A percentile compares a stretch with the other conserved stretches of the same genome.
phyloP scores from a whole-genome alignment of 192 early-diverging fungal genomes.

The Jimgerdemannia flammicorona region DNA sequence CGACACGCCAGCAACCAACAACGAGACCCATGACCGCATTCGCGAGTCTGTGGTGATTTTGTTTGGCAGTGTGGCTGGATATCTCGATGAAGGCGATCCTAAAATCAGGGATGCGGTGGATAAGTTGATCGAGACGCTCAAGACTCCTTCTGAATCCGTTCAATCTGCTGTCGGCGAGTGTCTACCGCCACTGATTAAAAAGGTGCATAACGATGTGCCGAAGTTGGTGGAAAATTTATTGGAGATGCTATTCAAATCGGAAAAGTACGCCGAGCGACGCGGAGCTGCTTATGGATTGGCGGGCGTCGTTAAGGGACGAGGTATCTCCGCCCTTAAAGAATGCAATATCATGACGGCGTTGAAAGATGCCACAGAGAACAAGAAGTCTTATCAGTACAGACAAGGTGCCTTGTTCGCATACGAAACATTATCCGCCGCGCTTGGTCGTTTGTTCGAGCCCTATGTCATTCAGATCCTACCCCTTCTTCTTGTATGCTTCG shows the following conservation, averaged over 20 bases:
- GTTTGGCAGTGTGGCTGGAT: slow-evolving; percentile 86
- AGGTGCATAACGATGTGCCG: slow-evolving; percentile 54
- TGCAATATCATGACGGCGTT: slow-evolving; percentile 76
- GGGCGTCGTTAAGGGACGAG: slow-evolving; percentile 88
- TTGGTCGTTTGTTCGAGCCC: slow-evolving; percentile 95
- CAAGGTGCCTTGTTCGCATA: slow-evolving; percentile 95
- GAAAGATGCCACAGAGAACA: slow-evolving; percentile 79
- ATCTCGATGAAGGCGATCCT: slow-evolving; percentile 68
- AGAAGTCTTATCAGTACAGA: slow-evolving; percentile 65
- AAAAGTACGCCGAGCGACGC: slow-evolving; percentile 82
- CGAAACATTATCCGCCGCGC: slow-evolving; percentile 78
- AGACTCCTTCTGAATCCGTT: slow-evolving; percentile 92
- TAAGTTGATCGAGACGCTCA: slow-evolving; percentile 83
- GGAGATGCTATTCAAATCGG: slow-evolving; percentile 62
- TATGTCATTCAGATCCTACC: slow-evolving; percentile 95
- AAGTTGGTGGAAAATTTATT: slow-evolving; percentile 60
- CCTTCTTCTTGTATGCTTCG: slow-evolving; percentile 79
- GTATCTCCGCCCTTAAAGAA: slow-evolving; percentile 84
- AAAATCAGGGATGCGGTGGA: slow-evolving; percentile 80
- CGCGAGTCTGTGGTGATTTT: slow-evolving; percentile 91
- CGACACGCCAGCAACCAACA: slow-evolving; percentile 61
- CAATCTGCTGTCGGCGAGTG: slow-evolving; percentile 94
- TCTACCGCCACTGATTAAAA: slow-evolving; percentile 86
- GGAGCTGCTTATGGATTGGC: slow-evolving; percentile 96
- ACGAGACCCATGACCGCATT: slow-evolving; percentile 79